These are phyloP conservation scores for Prinsepia uniflora DNA, from an alignment of 306 rosid species.

Conservation along the genomic window DNA sequence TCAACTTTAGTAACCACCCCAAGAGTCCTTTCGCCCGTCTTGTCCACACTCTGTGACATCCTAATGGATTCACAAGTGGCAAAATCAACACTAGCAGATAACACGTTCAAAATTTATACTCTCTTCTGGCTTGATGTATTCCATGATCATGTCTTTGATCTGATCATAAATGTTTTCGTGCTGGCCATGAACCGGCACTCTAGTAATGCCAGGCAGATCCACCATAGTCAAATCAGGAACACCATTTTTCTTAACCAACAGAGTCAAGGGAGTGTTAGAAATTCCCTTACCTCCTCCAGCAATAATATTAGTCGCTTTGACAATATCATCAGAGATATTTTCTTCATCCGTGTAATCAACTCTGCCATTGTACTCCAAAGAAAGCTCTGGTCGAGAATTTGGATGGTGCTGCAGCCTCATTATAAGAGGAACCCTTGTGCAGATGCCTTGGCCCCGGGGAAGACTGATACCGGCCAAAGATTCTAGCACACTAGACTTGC, in stretches of 20 bases:
- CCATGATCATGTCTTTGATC: not conserved
- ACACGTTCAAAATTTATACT: not conserved
- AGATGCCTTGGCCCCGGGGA: conserved; percentile 7
- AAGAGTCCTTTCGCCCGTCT: not conserved
- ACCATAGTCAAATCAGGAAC: not conserved
- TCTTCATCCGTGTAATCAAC: not conserved
- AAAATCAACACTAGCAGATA: not conserved
- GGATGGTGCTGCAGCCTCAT: conserved; percentile 7
- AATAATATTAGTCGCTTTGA: not conserved
- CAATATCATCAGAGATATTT: not conserved
- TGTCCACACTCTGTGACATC: not conserved
- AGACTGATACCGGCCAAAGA: conserved; percentile 44
- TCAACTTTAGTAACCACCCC: not conserved
- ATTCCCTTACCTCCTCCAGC: conserved; percentile 1
- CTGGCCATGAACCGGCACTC: not conserved
- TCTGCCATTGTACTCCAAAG: not conserved
- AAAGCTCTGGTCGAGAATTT: not conserved
- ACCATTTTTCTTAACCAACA: not conserved
- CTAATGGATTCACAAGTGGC: not conserved
- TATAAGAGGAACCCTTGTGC: not conserved
- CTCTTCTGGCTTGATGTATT: not conserved
- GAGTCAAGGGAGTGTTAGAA: not conserved
- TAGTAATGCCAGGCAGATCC: not conserved
- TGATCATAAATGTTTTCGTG: not conserved
- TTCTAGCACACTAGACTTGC: conserved; percentile 46